Evolutionary conservation across 2,329 filamentous ascomycete species (phyloP).

Genomic region (Plenodomus tracheiphilus): DNA sequence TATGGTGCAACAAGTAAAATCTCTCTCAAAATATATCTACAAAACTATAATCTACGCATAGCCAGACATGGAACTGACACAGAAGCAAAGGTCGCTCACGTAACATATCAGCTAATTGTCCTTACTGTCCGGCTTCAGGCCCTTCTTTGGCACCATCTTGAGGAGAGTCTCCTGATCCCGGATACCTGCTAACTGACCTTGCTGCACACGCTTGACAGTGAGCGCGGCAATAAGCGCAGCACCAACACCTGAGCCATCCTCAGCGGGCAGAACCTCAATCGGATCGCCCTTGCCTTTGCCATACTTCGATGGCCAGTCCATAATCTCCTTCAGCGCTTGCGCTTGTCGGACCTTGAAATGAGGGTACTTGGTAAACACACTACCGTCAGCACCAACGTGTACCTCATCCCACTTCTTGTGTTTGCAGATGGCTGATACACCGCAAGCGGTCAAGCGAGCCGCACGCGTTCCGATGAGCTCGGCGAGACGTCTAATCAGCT

Average conservation of each 20-base stretch:
- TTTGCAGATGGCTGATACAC: conserved; percentile 93
- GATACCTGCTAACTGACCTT: conserved; percentile 63
- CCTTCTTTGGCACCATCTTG: conserved; percentile 26
- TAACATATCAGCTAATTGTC: neutral
- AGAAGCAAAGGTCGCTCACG: too few species aligned
- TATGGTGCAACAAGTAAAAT: too few species aligned
- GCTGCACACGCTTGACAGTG: conserved; percentile 65
- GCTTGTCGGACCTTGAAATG: conserved; percentile 95
- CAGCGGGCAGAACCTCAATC: conserved; percentile 82
- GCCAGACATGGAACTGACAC: too few species aligned
- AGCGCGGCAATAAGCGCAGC: conserved; percentile 87
- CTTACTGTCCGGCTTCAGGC: neutral
- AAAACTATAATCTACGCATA: conserved; percentile 27
- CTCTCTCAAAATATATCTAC: conserved; percentile 24
- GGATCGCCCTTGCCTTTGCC: conserved; percentile 68
- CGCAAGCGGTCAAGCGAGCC: conserved; percentile 89
- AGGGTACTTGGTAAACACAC: conserved; percentile 98
- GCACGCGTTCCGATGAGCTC: conserved; percentile 95
- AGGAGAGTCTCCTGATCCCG: conserved; percentile 54
- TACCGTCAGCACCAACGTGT: conserved; percentile 95
- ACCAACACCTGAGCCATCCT: conserved; percentile 96
- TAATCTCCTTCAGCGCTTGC: conserved; percentile 86
- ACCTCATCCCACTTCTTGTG: conserved; percentile 89
- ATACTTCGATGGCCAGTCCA: conserved; percentile 86
- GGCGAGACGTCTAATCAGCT: conserved; percentile 83